phyloP scores from a whole-genome alignment of 139 green algal genomes.

The Diplosphaera chodatii region DNA sequence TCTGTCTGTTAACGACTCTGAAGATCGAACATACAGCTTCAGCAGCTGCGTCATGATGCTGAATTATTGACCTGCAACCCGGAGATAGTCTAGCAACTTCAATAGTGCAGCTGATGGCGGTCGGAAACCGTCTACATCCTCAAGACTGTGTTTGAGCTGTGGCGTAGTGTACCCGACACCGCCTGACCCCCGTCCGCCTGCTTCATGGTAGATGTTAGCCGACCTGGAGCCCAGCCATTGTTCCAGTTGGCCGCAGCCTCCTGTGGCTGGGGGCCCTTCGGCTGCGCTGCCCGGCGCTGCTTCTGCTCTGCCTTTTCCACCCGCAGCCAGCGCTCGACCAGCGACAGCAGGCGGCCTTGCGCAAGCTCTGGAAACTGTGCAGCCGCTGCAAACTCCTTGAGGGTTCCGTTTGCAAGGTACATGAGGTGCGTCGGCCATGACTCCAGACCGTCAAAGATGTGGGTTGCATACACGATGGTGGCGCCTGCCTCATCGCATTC shows the following conservation, averaged over 20 bases:
- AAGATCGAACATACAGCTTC: too few relatives aligned
- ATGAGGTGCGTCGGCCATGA: conserved; percentile 91
- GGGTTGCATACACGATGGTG: conserved; percentile 93
- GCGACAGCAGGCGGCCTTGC: conserved; percentile 46
- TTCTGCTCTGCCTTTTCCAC: conserved; percentile 37
- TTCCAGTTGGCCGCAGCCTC: conserved; percentile 55
- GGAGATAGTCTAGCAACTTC: too few relatives aligned
- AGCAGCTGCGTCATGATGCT: too few relatives aligned
- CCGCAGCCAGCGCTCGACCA: conserved; percentile 47
- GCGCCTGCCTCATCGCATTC: conserved; percentile 62
- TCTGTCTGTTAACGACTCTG: too few relatives aligned
- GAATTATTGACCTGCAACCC: too few relatives aligned
- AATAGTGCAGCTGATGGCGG: too few relatives aligned
- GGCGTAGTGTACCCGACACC: not conserved
- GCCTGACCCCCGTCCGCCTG: not conserved
- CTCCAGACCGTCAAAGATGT: conserved; percentile 98
- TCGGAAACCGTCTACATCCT: conserved; percentile 52
- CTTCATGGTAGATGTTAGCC: conserved; percentile 48
- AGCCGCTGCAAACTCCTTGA: conserved; percentile 34
- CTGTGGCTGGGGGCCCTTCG: conserved; percentile 25
- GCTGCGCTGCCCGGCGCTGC: conserved; percentile 13
- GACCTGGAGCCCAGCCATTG: conserved; percentile 75
- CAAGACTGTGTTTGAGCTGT: conserved; percentile 77
- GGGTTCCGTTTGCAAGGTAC: conserved; percentile 69
- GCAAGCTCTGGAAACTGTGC: conserved; percentile 44